A percentile compares a stretch with the other conserved stretches of the same genome.
Conservation (phyloP, 495 filamentous ascomycete genomes). For the Podospora didyma region DNA sequence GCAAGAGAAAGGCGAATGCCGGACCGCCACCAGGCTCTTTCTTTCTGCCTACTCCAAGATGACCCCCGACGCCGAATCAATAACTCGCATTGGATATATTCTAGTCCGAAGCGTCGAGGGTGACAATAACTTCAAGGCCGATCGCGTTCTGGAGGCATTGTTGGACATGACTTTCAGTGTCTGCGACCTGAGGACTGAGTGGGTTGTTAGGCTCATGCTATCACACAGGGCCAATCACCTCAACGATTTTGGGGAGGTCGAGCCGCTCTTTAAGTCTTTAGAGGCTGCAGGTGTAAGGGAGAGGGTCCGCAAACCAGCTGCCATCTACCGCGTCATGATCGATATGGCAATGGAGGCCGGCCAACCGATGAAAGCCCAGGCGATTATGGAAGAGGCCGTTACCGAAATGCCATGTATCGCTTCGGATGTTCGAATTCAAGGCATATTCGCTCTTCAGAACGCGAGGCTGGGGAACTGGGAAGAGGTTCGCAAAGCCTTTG, state of each 20-base stretch:
- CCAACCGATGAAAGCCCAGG: constrained; percentile 24
- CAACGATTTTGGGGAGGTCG: constrained; percentile 17
- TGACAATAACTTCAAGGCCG: constrained; percentile 20
- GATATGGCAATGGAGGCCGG: constrained; percentile 36
- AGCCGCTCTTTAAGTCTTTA: constrained; percentile 26
- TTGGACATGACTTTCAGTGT: constrained; percentile 13
- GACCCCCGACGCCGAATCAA: constrained; percentile 13
- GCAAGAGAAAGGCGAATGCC: constrained; percentile 23
- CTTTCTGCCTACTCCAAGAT: constrained; percentile 24
- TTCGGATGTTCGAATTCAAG: constrained; percentile 27
- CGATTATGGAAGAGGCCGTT: constrained; percentile 20
- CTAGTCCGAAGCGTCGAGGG: constrained; percentile 27
- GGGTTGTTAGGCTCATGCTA: constrained; percentile 31
- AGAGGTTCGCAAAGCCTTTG: constrained; percentile 33
- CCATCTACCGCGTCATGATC: constrained; percentile 35
- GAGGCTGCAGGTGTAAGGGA: constrained; percentile 13
- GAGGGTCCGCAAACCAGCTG: constrained; percentile 17
- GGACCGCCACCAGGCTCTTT: constrained; percentile 25
- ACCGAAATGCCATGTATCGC: constrained; percentile 16
- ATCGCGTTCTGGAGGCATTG: constrained; percentile 24
- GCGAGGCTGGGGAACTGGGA: constrained; percentile 46
- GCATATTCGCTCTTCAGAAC: constrained; percentile 33
- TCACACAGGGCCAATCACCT: constrained; percentile 25
- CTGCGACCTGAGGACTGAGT: constrained; percentile 19
- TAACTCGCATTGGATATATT: constrained; percentile 19